A percentile compares a stretch with the other conserved stretches of the same genome.
These are phyloP conservation scores for Emericellopsis atlantica DNA, from an alignment of 2,329 filamentous ascomycete species.

Conservation along the genomic window DNA sequence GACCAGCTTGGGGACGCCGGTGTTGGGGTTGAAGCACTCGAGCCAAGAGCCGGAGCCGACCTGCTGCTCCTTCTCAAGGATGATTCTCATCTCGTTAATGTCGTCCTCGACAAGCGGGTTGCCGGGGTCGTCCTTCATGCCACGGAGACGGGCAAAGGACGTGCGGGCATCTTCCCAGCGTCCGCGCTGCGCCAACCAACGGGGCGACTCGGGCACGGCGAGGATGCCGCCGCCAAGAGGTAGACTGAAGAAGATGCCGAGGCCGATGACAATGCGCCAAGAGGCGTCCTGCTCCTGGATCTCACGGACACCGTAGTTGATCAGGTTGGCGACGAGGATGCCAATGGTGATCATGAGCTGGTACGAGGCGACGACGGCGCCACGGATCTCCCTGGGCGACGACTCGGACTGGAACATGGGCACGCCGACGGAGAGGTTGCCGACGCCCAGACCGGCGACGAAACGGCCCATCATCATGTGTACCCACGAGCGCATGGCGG, in stretches of 20 bases:
- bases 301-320: constrained; percentile 37
- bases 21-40: constrained; percentile 48
- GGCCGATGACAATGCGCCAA: constrained; percentile 47
- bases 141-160: constrained; percentile 40
- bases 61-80: constrained; percentile 28
- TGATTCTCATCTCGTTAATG: constrained; percentile 35
- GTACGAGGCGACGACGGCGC: constrained; percentile 55
- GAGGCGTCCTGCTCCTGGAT: constrained; percentile 28
- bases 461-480: constrained; percentile 55
- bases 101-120: constrained; percentile 35
- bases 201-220: constrained; percentile 41
- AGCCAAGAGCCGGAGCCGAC: constrained; percentile 37
- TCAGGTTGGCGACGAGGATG: constrained; percentile 43
- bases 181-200: constrained; percentile 37
- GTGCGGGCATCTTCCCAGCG: constrained; percentile 33
- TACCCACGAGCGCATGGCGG: constrained; percentile 43
- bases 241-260: constrained; percentile 39
- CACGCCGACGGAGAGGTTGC: constrained; percentile 51
- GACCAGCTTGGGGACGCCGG: constrained; percentile 39
- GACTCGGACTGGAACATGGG: constrained; percentile 58
- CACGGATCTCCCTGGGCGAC: constrained; percentile 48
- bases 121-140: constrained; percentile 31
- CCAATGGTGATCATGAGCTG: constrained; percentile 64
- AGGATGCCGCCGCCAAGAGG: constrained; percentile 40
- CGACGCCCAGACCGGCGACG: constrained; percentile 55